Evolutionary conservation across 2,329 filamentous ascomycete genomes (phyloP), one percentile per base, ranked within the genome.

Genomic region (Penicillium polonicum): DNA sequence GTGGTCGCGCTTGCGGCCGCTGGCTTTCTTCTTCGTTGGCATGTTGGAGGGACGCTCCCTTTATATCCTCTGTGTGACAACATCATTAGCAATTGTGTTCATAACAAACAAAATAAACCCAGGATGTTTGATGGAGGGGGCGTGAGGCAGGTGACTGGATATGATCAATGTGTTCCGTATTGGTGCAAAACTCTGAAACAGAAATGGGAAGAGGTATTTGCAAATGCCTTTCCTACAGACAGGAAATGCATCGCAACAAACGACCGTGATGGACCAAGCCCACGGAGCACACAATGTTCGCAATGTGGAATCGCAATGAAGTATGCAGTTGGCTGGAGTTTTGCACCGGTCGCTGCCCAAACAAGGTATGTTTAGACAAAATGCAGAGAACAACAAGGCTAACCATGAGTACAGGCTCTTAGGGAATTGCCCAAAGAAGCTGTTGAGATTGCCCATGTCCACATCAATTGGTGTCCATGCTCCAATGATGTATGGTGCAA

Each of bases 31-130:
- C 46, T 44, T 51, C 0, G 46, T 38, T 2, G 50, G 21, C 41
- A 52, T 57, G 42, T 25, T 23, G 42, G 23, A 31, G 12, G 7
- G 5, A n/a, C 19, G 4, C 7, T 29, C 51, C 19, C 6, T 25
- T 31, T 39, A 17, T 21, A 33, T 21, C 29, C 15, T 45, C 1
- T 41, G n/a, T 13, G 5, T 15, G 21, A 29, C 5, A 43, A 13
- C 2, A 21, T n/a, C 6, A 13, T 53, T 39, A 48, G 48, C 44
- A 51, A 59, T 45, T 60, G 9, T 29, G 21, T 31, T 46, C 19
- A 45, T 15, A 19, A 23, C 19, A 25, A 35, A 52, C 21, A 52
- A 35, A 27, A 15, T 15, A 6, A 39, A 27, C 15, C 1, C 2
- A 12, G 23, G n/a, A n/a, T 49, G 6, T 10, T n/a, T 27, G 12